Percentiles rank a stretch among this genome's conserved stretches.
Conservation (phyloP, 768 basidiomycete species). For the Suillus lakei region DNA sequence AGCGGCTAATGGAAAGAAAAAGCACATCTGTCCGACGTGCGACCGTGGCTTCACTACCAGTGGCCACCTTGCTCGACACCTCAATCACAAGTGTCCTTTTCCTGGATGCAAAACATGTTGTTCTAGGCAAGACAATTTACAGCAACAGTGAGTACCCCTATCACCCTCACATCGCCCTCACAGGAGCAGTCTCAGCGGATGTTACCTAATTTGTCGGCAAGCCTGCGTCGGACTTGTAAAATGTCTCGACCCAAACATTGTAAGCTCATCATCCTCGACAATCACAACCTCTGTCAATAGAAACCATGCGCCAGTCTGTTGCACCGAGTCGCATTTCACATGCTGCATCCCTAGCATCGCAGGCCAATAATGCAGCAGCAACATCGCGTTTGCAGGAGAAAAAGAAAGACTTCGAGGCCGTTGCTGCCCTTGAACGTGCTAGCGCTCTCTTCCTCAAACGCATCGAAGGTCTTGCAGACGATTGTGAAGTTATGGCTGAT, state of each 20-base stretch:
- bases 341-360: constrained; percentile 35
- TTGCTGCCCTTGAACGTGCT: constrained; percentile 61
- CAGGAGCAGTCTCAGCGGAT: too few species aligned
- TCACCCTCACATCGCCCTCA: too few species aligned
- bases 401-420: constrained; percentile 82
- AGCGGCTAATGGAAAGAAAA: constrained; percentile 34
- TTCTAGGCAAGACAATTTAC: constrained; percentile 88
- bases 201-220: neutral
- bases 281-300: neutral
- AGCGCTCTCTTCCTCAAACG: constrained; percentile 62
- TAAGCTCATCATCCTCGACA: neutral
- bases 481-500: constrained; percentile 78
- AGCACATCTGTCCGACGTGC: constrained; percentile 73
- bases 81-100: constrained; percentile 92
- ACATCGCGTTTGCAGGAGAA: constrained; percentile 68
- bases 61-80: constrained; percentile 87
- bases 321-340: constrained; percentile 57
- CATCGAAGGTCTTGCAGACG: constrained; percentile 69
- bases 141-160: constrained; percentile 38
- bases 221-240: neutral
- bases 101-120: constrained; percentile 94
- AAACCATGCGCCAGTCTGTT: constrained; percentile 53
- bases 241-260: neutral
- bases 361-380: constrained; percentile 44
- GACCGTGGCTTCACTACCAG: constrained; percentile 84